Evolutionary conservation across 306 rosid genomes (phyloP).

Genomic region (Urtica urens): DNA sequence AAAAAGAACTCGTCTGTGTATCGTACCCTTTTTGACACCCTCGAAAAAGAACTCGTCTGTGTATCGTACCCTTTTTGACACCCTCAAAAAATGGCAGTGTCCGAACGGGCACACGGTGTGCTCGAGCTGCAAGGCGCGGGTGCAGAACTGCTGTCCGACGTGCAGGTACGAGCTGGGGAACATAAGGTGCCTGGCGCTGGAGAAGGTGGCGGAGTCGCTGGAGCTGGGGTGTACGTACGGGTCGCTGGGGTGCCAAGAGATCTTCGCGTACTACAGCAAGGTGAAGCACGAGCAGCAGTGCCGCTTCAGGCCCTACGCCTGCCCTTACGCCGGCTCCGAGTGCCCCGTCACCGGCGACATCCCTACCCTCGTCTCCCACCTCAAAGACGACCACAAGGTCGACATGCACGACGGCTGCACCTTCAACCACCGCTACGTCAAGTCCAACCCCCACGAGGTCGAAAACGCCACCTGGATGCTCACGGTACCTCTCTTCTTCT

Average conservation of each 20-base stretch:
- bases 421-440: slow-evolving; percentile 85
- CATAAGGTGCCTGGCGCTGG: slow-evolving; percentile 92
- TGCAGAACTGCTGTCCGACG: slow-evolving; percentile 80
- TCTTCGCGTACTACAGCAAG: slow-evolving; percentile 61
- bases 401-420: slow-evolving; percentile 92
- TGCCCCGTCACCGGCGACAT: slow-evolving; percentile 79
- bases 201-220: slow-evolving; percentile 79
- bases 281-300: slow-evolving; percentile 79
- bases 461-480: slow-evolving; percentile 99
- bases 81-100: too few species aligned
- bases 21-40: background rate
- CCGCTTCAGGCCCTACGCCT: slow-evolving; percentile 66
- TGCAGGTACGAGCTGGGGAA: slow-evolving; percentile 73
- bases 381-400: slow-evolving; percentile 78
- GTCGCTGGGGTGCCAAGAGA: slow-evolving; percentile 68
- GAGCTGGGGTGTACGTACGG: slow-evolving; percentile 86
- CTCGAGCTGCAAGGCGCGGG: slow-evolving; percentile 61
- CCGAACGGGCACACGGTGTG: slow-evolving; percentile 98
- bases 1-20: too few species aligned
- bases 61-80: too few species aligned
- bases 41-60: too few species aligned
- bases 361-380: slow-evolving; percentile 66
- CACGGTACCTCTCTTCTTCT: slow-evolving; percentile 40
- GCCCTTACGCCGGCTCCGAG: slow-evolving; percentile 91
- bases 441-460: slow-evolving; percentile 81